phyloP scores from a whole-genome alignment of 2,329 filamentous ascomycete species.

The Fusarium newnesense region DNA sequence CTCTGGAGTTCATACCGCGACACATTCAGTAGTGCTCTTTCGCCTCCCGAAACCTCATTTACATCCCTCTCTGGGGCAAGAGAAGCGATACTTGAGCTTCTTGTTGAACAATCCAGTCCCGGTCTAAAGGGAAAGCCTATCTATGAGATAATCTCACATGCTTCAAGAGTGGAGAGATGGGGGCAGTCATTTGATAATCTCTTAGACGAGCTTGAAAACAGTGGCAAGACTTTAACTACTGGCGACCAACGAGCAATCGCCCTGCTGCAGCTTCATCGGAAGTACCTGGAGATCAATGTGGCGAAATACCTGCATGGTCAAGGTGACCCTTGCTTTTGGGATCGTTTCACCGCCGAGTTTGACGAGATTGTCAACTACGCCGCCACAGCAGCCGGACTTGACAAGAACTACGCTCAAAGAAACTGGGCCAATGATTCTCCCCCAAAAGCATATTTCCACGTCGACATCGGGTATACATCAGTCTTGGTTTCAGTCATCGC shows the following conservation, averaged over 20 bases:
- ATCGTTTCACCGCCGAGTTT: conserved; percentile 9
- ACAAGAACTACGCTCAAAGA: not conserved
- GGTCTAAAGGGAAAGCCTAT: conserved; percentile 13
- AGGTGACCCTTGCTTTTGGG: conserved; percentile 30
- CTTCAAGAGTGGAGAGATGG: conserved; percentile 13
- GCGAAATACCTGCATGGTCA: conserved; percentile 14
- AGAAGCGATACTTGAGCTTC: conserved; percentile 10
- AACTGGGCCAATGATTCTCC: not conserved
- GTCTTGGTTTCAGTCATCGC: conserved; percentile 15
- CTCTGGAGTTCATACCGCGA: not conserved
- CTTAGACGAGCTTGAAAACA: not conserved
- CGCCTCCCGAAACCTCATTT: not conserved
- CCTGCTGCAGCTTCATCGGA: conserved; percentile 18
- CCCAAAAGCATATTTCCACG: conserved; percentile 6
- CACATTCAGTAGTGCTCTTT: not conserved
- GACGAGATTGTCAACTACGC: conserved; percentile 3
- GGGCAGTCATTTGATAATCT: conserved; percentile 2
- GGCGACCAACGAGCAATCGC: conserved; percentile 7
- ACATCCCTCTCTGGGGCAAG: conserved; percentile 2
- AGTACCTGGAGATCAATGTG: conserved; percentile 16
- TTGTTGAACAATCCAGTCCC: conserved; percentile 19
- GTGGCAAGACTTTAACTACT: accelerated
- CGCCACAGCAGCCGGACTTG: not conserved
- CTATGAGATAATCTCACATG: not conserved
- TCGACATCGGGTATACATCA: conserved; percentile 22